These are phyloP conservation scores for Yamagishiella unicocca DNA, from an alignment of 139 green algal genomes.

Conservation along the genomic window DNA sequence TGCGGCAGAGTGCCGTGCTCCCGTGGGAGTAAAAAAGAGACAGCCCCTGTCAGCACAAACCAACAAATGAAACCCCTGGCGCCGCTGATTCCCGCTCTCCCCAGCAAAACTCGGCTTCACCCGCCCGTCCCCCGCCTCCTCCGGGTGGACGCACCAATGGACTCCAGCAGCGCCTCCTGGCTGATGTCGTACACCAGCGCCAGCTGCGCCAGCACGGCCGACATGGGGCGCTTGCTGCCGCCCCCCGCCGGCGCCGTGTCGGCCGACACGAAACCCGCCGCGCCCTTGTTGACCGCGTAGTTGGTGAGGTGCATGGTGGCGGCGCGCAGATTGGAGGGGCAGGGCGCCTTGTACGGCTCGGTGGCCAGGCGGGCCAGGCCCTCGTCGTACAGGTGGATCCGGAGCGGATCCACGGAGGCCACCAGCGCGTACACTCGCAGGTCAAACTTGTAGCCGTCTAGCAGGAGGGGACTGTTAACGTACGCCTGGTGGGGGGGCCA, in stretches of 20 bases:
- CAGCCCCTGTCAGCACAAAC: too few species aligned
- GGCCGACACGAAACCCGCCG: background rate
- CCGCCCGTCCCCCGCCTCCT: too few species aligned
- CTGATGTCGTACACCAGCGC: constrained; percentile 10
- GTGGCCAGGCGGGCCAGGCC: constrained; percentile 82
- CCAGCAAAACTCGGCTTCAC: too few species aligned
- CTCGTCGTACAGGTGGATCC: constrained; percentile 76
- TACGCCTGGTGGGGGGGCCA: constrained; percentile 70
- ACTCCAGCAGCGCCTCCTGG: constrained; percentile 11
- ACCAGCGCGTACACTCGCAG: constrained; percentile 78
- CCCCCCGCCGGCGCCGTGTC: constrained; percentile 17
- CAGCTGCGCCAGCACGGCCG: constrained; percentile 19
- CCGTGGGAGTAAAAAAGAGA: too few species aligned
- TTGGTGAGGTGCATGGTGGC: constrained; percentile 72
- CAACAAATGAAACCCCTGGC: too few species aligned
- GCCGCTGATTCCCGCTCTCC: too few species aligned
- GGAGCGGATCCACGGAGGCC: constrained; percentile 72
- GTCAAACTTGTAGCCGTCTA: constrained; percentile 82
- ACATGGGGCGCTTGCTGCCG: constrained; percentile 33
- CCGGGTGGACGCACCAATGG: constrained; percentile 49
- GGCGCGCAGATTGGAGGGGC: constrained; percentile 65
- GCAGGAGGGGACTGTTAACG: constrained; percentile 66
- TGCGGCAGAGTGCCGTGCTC: too few species aligned
- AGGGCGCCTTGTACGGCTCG: constrained; percentile 70
- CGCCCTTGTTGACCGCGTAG: constrained; percentile 63